Base-by-base conservation (phyloP, 2,329 filamentous ascomycete genomes). In the Neurospora crassa region DNA sequence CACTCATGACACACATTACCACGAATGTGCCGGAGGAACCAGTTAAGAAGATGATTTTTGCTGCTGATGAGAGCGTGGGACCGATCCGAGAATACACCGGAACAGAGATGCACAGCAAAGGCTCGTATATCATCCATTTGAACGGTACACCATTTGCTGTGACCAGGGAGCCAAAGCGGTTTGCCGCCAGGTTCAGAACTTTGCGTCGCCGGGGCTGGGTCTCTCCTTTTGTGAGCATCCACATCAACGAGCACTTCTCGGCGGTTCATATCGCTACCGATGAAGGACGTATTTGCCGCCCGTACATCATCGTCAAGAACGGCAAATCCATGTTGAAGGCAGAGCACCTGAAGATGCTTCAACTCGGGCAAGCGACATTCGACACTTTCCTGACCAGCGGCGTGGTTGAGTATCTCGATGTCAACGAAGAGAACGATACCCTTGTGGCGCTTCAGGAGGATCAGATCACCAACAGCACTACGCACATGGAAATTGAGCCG, bases 1-100 rank as follows among this genome's bases (percentile, higher is more conserved):
- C 96, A 10, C 85, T 99, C 71, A 99, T 99, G 96, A 99, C 96
- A 69, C 96, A 99, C 78, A 98, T 99, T 76, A 99, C 96, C 0
- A 99, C 96, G 1, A 93, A 97, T 74, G 93, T 97, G 71, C 94
- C 97, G 71, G 96, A 98, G 79, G 93, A 90, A 20, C 94, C 96
- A 0, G 92, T 99, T 18, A 91, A 90, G 77, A 91, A 93, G 77
- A 89, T 96, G 79, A 90, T 97, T 1, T 96, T 94, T 78, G 90
- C 92, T 71, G 86, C 98, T 37, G 94, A 97, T 67, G 91, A 93
- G 2, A 92, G 95, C 71, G 92, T 97, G 42, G 90, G 91, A 74
- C 89, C 90, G 3, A 88, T 96, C 68, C 90, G 91, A 43, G 86
- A 87, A 76, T 88, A 88, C 74, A 85, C 85, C 68, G 96, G 96